These are phyloP conservation scores for Inga leiocalycina DNA, from an alignment of 306 rosid species.

Conservation along the genomic window DNA sequence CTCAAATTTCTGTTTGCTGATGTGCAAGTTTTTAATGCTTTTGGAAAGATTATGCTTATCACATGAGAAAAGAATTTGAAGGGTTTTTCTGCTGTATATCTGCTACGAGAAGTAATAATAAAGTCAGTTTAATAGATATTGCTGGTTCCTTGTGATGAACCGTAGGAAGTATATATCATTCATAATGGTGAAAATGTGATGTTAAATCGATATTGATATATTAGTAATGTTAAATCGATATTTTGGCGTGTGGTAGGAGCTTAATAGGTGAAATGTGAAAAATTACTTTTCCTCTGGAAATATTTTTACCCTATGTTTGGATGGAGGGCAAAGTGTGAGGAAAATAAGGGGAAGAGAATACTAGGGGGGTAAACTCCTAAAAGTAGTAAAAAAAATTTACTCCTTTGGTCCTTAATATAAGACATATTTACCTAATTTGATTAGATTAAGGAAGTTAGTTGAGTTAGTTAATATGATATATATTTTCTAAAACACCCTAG, in stretches of 20 bases:
- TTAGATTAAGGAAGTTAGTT: too few relatives aligned
- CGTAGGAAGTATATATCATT: background rate
- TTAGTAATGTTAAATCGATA: background rate
- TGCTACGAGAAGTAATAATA: background rate
- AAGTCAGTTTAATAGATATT: background rate
- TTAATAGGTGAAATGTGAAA: slow-evolving; percentile 8
- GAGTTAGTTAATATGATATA: too few relatives aligned
- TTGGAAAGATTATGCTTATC: slow-evolving; percentile 12
- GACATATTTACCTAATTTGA: too few relatives aligned
- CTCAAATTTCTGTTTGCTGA: background rate
- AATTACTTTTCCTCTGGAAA: background rate
- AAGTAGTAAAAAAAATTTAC: too few relatives aligned
- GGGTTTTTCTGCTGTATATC: background rate
- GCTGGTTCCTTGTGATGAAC: background rate
- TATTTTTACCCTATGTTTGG: background rate
- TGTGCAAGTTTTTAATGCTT: background rate
- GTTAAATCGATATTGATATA: background rate
- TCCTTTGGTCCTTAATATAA: too few relatives aligned
- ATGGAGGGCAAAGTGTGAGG: too few relatives aligned
- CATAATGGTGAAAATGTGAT: background rate
- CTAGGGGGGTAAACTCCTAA: too few relatives aligned
- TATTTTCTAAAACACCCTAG: too few relatives aligned
- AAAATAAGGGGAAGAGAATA: too few relatives aligned
- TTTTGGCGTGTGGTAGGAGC: background rate
- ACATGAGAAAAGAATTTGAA: slow-evolving; percentile 8